phyloP scores from a whole-genome alignment of 176 grass and related monocot genomes.

The Lolium rigidum region DNA sequence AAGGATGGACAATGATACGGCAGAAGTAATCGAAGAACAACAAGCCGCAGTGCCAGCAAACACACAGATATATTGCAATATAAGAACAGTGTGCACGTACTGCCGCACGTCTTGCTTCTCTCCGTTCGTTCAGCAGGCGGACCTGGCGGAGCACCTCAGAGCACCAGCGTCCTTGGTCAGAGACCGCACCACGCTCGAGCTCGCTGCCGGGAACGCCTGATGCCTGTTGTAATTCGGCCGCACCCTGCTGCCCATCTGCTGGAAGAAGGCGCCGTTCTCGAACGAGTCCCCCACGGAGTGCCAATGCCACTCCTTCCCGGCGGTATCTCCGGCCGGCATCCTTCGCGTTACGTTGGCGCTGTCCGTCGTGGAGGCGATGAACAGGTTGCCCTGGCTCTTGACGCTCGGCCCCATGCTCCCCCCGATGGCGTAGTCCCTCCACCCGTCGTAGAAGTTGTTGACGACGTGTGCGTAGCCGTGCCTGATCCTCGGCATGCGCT shows the following conservation, averaged over 20 bases:
- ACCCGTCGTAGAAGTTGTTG: slow-evolving; percentile 85
- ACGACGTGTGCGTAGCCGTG: slow-evolving; percentile 80
- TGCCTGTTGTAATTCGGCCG: slow-evolving; percentile 59
- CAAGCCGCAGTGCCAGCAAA: too few relatives aligned
- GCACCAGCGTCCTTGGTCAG: slow-evolving; percentile 73
- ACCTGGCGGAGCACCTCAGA: slow-evolving; percentile 45
- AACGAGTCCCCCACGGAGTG: slow-evolving; percentile 71
- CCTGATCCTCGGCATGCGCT: slow-evolving; percentile 91
- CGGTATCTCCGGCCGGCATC: slow-evolving; percentile 19
- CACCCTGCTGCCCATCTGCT: slow-evolving; percentile 57
- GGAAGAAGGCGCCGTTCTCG: slow-evolving; percentile 71
- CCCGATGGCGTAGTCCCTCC: slow-evolving; percentile 83
- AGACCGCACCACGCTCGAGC: slow-evolving; percentile 36
- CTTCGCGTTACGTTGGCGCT: slow-evolving; percentile 66
- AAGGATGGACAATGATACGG: too few relatives aligned
- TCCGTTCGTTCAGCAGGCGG: slow-evolving; percentile 54
- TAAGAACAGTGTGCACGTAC: background rate
- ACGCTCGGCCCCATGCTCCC: slow-evolving; percentile 75
- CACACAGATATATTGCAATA: background rate
- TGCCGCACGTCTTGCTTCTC: background rate
- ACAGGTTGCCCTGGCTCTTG: slow-evolving; percentile 83
- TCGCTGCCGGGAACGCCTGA: slow-evolving; percentile 58
- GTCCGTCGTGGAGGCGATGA: slow-evolving; percentile 49
- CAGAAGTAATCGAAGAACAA: too few relatives aligned
- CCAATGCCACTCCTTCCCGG: slow-evolving; percentile 56